Evolutionary conservation across 169 alveolate genomes (phyloP).

Genomic region (Cryptosporidium meleagridis): DNA sequence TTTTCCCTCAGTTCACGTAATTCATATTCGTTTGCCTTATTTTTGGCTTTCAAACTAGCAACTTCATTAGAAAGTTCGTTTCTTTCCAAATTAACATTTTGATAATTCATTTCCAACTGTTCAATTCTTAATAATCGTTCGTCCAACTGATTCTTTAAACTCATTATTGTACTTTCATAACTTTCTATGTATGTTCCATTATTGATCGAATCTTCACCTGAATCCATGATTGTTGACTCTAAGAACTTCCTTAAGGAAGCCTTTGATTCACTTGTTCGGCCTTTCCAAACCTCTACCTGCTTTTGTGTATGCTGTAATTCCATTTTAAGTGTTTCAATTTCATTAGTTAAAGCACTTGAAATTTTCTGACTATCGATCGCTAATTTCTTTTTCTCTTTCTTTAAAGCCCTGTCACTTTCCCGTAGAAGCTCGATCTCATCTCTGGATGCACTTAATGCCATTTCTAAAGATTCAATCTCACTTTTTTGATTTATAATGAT

Average conservation of each 20-base stretch:
- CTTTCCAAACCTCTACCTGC: conserved; percentile 71
- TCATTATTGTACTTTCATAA: conserved; percentile 64
- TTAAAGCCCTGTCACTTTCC: conserved; percentile 4
- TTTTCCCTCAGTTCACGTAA: conserved; percentile 38
- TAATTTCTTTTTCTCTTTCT: conserved; percentile 35
- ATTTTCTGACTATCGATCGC: conserved; percentile 53
- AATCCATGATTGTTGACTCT: conserved; percentile 68
- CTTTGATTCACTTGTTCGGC: conserved; percentile 55
- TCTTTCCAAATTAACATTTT: conserved; percentile 8
- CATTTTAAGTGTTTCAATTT: conserved; percentile 63
- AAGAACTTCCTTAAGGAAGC: conserved; percentile 64
- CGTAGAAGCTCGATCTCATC: conserved; percentile 50
- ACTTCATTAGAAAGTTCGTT: conserved; percentile 32
- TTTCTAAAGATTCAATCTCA: conserved; percentile 50
- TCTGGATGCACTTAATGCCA: neutral
- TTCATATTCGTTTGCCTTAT: conserved; percentile 54
- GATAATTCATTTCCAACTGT: conserved; percentile 48
- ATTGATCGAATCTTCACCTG: neutral
- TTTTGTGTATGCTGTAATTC: conserved; percentile 59
- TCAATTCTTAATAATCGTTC: conserved; percentile 56
- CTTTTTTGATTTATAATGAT: conserved; percentile 41
- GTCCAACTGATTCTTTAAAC: conserved; percentile 56
- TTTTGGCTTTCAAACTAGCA: conserved; percentile 15
- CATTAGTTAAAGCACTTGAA: conserved; percentile 14
- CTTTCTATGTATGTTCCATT: conserved; percentile 29